Percentiles rank a stretch among this genome's conserved stretches.
These are phyloP conservation scores for Diplocarpon mali DNA, from an alignment of 2,329 filamentous ascomycete species.

Conservation along the genomic window DNA sequence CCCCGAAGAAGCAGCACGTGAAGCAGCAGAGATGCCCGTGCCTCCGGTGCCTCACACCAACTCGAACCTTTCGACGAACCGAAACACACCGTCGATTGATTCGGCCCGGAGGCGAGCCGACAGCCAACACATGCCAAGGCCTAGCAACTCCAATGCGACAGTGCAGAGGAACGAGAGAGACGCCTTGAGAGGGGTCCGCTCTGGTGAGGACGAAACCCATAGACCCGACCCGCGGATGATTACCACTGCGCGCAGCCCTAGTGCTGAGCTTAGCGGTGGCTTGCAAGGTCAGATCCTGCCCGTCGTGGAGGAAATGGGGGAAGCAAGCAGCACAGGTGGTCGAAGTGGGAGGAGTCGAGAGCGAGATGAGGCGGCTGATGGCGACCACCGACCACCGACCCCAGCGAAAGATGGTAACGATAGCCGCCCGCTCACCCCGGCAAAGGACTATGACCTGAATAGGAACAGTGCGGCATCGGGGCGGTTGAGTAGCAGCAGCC, in stretches of 20 bases:
- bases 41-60: constrained; percentile 18
- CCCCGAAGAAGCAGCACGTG: constrained; percentile 68
- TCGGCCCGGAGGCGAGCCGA: constrained; percentile 16
- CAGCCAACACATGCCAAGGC: constrained; percentile 16
- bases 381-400: constrained; percentile 17
- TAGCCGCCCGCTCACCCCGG: constrained; percentile 15
- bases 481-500: constrained; percentile 40
- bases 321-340: constrained; percentile 56
- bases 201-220: constrained; percentile 28
- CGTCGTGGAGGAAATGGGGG: constrained; percentile 82
- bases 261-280: constrained; percentile 41
- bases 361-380: constrained; percentile 2
- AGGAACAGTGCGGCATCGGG: constrained; percentile 6
- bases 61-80: constrained; percentile 16
- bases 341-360: constrained; percentile 33
- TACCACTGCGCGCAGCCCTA: constrained; percentile 43
- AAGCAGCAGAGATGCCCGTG: constrained; percentile 28
- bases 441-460: constrained; percentile 15
- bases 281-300: constrained; percentile 54
- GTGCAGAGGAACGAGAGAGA: constrained; percentile 23
- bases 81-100: constrained; percentile 17
- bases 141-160: constrained; percentile 16
- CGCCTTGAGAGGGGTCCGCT: constrained; percentile 21
- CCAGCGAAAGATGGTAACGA: constrained; percentile 18
- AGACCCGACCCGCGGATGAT: constrained; percentile 34